Conservation (phyloP, 2,329 filamentous ascomycete species). For the Ascomycota sp. region DNA sequence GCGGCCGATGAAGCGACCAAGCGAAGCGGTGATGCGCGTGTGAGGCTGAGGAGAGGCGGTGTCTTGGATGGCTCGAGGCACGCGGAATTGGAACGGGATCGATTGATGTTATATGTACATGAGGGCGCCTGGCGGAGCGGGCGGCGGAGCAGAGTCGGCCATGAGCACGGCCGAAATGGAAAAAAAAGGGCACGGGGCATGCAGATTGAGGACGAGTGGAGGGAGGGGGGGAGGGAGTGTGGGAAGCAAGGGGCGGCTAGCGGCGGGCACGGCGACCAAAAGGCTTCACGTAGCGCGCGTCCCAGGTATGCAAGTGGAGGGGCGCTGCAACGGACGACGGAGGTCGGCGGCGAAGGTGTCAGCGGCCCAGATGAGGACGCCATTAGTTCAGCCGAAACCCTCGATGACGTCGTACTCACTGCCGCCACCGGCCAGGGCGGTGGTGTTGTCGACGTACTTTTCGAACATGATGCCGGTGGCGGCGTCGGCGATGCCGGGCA, state of each 20-base stretch:
- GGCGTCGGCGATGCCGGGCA: slow-evolving; percentile 21
- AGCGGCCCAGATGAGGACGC: slow-evolving; percentile 44
- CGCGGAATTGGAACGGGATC: too few species aligned
- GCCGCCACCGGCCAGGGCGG: slow-evolving; percentile 39
- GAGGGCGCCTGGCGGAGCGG: too few species aligned
- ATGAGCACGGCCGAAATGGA: too few species aligned
- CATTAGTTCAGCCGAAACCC: slow-evolving; percentile 53
- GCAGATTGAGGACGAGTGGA: slow-evolving; percentile 1
- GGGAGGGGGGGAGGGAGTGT: neutral
- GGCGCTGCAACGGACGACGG: slow-evolving; percentile 22
- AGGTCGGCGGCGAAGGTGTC: slow-evolving; percentile 39
- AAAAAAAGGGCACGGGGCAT: too few species aligned
- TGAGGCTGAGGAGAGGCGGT: too few species aligned
- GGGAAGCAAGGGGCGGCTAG: neutral
- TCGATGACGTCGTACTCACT: slow-evolving; percentile 51
- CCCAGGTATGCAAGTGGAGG: slow-evolving; percentile 24
- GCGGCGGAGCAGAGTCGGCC: too few species aligned
- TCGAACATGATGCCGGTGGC: slow-evolving; percentile 45
- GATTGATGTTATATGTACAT: too few species aligned
- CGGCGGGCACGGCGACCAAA: slow-evolving; percentile 12
- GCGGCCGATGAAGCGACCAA: slow-evolving; percentile 16
- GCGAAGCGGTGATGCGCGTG: too few species aligned
- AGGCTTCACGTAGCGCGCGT: slow-evolving; percentile 26
- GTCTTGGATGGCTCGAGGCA: neutral
- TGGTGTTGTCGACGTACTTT: slow-evolving; percentile 42